Evolutionary conservation across 2,329 filamentous ascomycete species (phyloP).

Genomic region (Arthrobotrys musiformis): DNA sequence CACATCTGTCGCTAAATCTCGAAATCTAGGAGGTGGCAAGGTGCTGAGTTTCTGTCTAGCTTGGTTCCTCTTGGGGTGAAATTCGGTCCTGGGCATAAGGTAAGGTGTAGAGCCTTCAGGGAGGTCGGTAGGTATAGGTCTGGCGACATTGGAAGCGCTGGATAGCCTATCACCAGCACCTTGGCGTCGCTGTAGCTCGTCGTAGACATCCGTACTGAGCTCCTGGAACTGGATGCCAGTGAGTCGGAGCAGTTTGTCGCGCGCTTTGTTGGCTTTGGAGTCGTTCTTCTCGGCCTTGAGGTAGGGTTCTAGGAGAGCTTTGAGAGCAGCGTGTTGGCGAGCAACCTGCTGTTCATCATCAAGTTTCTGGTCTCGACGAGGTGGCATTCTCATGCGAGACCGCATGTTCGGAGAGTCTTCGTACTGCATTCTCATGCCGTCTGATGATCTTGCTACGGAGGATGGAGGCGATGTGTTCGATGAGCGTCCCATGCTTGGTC

Average conservation of each 20-base stretch:
- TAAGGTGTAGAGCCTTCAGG: conserved; percentile 69
- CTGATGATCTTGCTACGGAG: conserved; percentile 86
- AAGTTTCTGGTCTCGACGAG: conserved; percentile 61
- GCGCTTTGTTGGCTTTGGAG: conserved; percentile 78
- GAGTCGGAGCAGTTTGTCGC: conserved; percentile 90
- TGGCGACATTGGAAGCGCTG: conserved; percentile 62
- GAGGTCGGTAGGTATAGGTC: conserved; percentile 66
- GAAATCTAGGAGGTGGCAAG: conserved; percentile 84
- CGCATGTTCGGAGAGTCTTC: conserved; percentile 58
- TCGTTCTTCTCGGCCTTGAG: conserved; percentile 56
- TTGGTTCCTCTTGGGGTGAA: conserved; percentile 97
- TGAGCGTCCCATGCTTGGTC: conserved; percentile 62
- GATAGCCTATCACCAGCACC: conserved; percentile 66
- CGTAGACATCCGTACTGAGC: conserved; percentile 95
- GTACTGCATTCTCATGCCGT: conserved; percentile 76
- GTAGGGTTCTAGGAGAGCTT: conserved; percentile 58
- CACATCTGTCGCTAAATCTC: conserved; percentile 92
- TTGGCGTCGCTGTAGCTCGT: conserved; percentile 90
- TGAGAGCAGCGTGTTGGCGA: conserved; percentile 60
- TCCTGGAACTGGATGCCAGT: conserved; percentile 96
- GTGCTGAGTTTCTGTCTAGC: conserved; percentile 95
- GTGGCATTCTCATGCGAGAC: conserved; percentile 47
- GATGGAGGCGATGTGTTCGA: conserved; percentile 78
- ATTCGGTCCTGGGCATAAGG: conserved; percentile 84
- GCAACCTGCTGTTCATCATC: conserved; percentile 70